phyloP scores from a whole-genome alignment of 148 eudicot genomes.

The Diospyros kaki region DNA sequence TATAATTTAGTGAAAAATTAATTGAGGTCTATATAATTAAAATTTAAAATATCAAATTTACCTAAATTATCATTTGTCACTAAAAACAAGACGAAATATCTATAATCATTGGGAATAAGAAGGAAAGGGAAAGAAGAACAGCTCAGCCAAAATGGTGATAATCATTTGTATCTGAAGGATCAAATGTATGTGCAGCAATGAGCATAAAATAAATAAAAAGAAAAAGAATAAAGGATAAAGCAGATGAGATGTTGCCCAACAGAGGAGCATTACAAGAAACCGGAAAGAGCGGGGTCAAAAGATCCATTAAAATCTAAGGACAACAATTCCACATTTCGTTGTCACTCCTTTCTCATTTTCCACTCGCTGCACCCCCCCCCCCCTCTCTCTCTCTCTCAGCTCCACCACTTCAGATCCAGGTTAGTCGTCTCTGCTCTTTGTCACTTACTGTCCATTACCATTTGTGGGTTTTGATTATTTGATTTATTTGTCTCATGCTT shows the following conservation, averaged over 20 bases:
- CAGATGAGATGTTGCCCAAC: background rate
- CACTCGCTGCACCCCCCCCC: too few relatives aligned
- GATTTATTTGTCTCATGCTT: background rate
- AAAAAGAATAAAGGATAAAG: background rate
- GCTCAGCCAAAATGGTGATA: too few relatives aligned
- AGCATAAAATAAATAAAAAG: background rate
- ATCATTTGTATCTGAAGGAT: background rate
- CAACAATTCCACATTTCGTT: background rate
- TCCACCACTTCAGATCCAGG: conserved; percentile 5
- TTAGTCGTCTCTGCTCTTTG: background rate
- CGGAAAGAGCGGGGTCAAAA: background rate
- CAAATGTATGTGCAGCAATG: background rate
- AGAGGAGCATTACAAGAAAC: background rate
- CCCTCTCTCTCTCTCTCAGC: background rate
- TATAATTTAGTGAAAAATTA: too few relatives aligned
- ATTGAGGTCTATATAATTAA: too few relatives aligned
- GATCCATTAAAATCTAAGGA: background rate
- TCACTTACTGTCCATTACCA: background rate
- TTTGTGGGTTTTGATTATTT: background rate
- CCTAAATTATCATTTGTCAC: too few relatives aligned
- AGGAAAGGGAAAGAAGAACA: too few relatives aligned
- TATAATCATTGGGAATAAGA: too few relatives aligned
- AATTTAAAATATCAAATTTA: too few relatives aligned
- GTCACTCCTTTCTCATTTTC: background rate
- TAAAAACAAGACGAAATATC: too few relatives aligned